Conservation (phyloP, 805 yeast species). For the Metschnikowia gruessii region DNA sequence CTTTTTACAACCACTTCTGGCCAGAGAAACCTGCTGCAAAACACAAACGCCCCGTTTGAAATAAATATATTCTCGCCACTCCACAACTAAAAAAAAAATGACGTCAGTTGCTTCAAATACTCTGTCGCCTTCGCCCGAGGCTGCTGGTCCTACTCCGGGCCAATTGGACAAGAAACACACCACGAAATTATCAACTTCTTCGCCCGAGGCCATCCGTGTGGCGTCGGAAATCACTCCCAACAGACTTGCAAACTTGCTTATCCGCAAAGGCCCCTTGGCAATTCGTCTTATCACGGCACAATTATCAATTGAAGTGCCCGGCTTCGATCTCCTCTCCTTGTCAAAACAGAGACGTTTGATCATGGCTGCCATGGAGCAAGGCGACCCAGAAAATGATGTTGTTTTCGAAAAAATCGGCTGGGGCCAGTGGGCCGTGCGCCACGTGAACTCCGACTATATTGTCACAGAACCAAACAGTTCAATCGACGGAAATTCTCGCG, state of each 20-base stretch:
- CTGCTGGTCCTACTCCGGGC: background rate
- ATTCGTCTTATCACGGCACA: slow-evolving; percentile 86
- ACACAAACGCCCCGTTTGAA: too few species aligned
- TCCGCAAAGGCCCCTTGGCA: slow-evolving; percentile 81
- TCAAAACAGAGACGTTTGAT: slow-evolving; percentile 89
- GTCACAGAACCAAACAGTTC: slow-evolving; percentile 35
- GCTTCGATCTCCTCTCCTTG: slow-evolving; percentile 74
- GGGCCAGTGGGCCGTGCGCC: slow-evolving; percentile 94
- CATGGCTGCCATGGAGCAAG: slow-evolving; percentile 82
- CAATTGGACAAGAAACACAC: slow-evolving; percentile 11
- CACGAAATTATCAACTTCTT: slow-evolving; percentile 58
- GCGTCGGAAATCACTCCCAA: slow-evolving; percentile 83
- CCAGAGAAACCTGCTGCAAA: background rate
- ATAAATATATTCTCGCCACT: too few species aligned
- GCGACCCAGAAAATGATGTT: slow-evolving; percentile 56
- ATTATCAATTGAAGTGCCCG: slow-evolving; percentile 67
- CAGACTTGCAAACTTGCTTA: slow-evolving; percentile 64
- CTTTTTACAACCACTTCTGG: background rate
- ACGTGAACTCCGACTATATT: slow-evolving; percentile 44
- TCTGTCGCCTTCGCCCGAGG: slow-evolving; percentile 12
- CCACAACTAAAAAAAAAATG: background rate
- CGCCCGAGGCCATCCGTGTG: slow-evolving; percentile 85
- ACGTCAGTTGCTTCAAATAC: background rate
- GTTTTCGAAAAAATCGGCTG: slow-evolving; percentile 93
- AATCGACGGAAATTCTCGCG: slow-evolving; percentile 24